phyloP scores from a whole-genome alignment of 1,284 basidiomycete genomes.

The Ustilago nuda region DNA sequence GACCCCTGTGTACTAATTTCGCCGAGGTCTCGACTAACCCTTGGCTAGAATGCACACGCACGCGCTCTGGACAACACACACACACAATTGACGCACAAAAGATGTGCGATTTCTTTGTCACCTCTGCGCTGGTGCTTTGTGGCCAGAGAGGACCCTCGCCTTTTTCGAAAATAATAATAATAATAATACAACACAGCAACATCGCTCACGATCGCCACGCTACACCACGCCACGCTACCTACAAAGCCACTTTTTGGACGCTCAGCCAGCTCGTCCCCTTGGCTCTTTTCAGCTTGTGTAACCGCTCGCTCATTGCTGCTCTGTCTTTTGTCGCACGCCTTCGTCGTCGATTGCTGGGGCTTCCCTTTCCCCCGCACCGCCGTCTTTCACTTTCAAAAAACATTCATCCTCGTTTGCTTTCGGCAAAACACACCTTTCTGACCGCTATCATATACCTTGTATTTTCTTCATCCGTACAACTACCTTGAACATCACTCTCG shows the following conservation, averaged over 20 bases:
- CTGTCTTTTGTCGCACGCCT: neutral
- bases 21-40: neutral
- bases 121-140: constrained; percentile 4
- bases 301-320: neutral
- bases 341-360: constrained; percentile 1
- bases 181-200: constrained; percentile 11
- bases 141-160: neutral
- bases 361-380: constrained; percentile 2
- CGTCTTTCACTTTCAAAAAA: neutral
- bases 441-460: neutral
- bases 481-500: neutral
- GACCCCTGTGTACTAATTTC: constrained; percentile 19
- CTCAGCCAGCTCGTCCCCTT: neutral
- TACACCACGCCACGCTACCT: neutral
- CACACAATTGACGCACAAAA: neutral
- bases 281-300: neutral
- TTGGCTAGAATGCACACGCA: constrained; percentile 3
- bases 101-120: neutral
- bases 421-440: constrained; percentile 5
- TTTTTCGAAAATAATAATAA: too few species aligned
- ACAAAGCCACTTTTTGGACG: constrained; percentile 1
- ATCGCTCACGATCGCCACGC: constrained; percentile 31
- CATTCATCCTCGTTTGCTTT: neutral
- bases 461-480: neutral
- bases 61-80: neutral